Percentiles rank a stretch among this genome's conserved stretches.
These are phyloP conservation scores for Hypoxylon sp. DNA, from an alignment of 2,329 filamentous ascomycete genomes.

Conservation along the genomic window DNA sequence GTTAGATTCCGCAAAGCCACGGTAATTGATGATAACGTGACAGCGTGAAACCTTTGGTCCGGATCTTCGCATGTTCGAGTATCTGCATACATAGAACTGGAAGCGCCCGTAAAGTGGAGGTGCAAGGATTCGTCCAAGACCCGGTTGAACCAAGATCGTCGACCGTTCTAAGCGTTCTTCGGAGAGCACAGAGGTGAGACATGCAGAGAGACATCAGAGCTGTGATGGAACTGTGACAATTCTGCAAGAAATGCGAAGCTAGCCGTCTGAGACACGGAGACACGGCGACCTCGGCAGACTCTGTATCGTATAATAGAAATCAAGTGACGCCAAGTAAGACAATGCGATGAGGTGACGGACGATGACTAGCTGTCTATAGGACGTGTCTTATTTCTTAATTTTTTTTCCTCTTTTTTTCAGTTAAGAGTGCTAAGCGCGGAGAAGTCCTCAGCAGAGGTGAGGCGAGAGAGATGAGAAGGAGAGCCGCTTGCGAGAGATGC, in stretches of 20 bases:
- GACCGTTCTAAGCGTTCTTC: slow-evolving; percentile 28
- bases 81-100: too few relatives aligned
- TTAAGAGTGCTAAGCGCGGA: slow-evolving; percentile 15
- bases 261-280: slow-evolving; percentile 33
- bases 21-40: neutral
- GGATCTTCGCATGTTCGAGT: too few relatives aligned
- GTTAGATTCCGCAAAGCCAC: neutral
- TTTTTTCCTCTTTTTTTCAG: too few relatives aligned
- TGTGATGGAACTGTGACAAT: slow-evolving; percentile 41
- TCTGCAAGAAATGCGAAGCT: slow-evolving; percentile 33
- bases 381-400: too few relatives aligned
- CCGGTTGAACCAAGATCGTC: slow-evolving; percentile 39
- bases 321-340: slow-evolving; percentile 4
- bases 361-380: neutral
- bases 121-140: slow-evolving; percentile 22
- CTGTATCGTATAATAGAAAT: slow-evolving; percentile 3
- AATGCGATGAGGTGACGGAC: slow-evolving; percentile 10
- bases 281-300: slow-evolving; percentile 9
- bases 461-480: too few relatives aligned
- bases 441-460: slow-evolving; percentile 5
- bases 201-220: slow-evolving; percentile 42
- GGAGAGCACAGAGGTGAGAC: slow-evolving; percentile 42
- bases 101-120: slow-evolving; percentile 33
- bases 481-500: too few relatives aligned
- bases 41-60: too few relatives aligned